Base-by-base conservation (phyloP, 2,329 filamentous ascomycete species). In the Fusarium hainanense region DNA sequence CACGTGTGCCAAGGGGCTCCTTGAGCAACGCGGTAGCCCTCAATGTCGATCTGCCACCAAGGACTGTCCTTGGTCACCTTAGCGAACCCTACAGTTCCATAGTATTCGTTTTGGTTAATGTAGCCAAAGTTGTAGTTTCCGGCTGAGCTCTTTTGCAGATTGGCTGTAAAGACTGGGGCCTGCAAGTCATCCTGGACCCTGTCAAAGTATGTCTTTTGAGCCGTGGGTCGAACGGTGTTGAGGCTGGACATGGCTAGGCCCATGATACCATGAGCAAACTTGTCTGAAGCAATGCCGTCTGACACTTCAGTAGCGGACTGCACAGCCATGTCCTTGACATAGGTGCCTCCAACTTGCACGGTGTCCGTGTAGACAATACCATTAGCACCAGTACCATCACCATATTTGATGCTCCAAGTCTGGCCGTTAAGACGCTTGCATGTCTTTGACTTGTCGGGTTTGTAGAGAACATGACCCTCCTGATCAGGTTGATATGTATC, bases 331-430 rank as follows among this genome's bases (percentile, higher is more conserved):
- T 78, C 76, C 4, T 83, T 83, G 34, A 89, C 88, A 28, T 82
- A 87, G 4, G 90, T 85, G 30, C 82, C 81, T 47, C 89, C 90
- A 27, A 93, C 84, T 23, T 81, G 81, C 43, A 92, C 90, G 49
- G 82, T 87, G 77, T 93, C 91, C 30, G 82, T 84, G 78, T 90
- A 92, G 57, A 93, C 90, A 50, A 85, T 84, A 43, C 91, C 91
- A 47, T 79, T 82, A 20, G 90, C 90, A 41, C 83, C 83, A 46
- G 87, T 88, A 16, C 88, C 88, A 70, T 93, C 91, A 25, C 88
- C 90, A 71, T 93, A 93, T 18, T 76, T 79, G 73, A 92, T 89
- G 9, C 78, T 77, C 89, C 89, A 92, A 25, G 78, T 83, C 67
- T 77, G 50, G 2, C 77, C 77, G 1, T 25, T 48, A 51, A 88